phyloP scores from a whole-genome alignment of 2,329 filamentous ascomycete species.

The Huntiella omanensis region DNA sequence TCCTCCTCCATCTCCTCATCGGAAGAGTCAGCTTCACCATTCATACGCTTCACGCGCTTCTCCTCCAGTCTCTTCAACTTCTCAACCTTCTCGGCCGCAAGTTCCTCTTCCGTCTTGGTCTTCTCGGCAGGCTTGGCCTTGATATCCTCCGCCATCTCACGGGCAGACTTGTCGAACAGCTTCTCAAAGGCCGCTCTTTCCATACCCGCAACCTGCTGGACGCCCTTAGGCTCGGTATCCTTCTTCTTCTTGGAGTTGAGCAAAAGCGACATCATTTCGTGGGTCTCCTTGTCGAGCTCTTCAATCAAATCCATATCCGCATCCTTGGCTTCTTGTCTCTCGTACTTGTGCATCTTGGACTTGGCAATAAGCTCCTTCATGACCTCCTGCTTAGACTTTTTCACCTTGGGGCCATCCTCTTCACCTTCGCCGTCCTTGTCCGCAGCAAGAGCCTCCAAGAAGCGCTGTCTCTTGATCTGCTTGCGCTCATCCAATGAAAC shows the following conservation, averaged over 20 bases:
- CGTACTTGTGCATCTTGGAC: slow-evolving; percentile 87
- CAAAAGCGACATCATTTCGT: slow-evolving; percentile 56
- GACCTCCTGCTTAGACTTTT: slow-evolving; percentile 90
- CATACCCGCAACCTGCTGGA: slow-evolving; percentile 27
- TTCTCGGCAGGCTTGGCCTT: slow-evolving; percentile 70
- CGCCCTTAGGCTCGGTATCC: slow-evolving; percentile 6
- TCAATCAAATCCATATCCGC: slow-evolving; percentile 77
- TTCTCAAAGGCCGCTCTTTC: slow-evolving; percentile 56
- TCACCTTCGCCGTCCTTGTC: slow-evolving; percentile 30
- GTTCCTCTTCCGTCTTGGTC: slow-evolving; percentile 83
- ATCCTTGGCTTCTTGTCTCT: slow-evolving; percentile 80
- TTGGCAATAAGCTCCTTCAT: slow-evolving; percentile 98
- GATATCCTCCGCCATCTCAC: slow-evolving; percentile 66
- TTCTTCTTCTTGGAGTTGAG: slow-evolving; percentile 19
- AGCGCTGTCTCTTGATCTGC: slow-evolving; percentile 36
- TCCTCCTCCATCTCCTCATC: slow-evolving; percentile 28
- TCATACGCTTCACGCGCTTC: slow-evolving; percentile 70
- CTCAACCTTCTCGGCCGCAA: slow-evolving; percentile 55
- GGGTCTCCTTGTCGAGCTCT: slow-evolving; percentile 68
- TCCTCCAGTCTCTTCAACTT: slow-evolving; percentile 66
- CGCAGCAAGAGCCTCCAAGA: slow-evolving; percentile 23
- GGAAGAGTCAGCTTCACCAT: slow-evolving; percentile 53
- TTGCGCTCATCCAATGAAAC: slow-evolving; percentile 34
- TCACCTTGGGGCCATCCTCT: slow-evolving; percentile 51
- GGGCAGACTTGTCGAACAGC: slow-evolving; percentile 71